These are phyloP conservation scores for Lachnellula willkommii DNA, from an alignment of 2,329 filamentous ascomycete species.

Conservation along the genomic window DNA sequence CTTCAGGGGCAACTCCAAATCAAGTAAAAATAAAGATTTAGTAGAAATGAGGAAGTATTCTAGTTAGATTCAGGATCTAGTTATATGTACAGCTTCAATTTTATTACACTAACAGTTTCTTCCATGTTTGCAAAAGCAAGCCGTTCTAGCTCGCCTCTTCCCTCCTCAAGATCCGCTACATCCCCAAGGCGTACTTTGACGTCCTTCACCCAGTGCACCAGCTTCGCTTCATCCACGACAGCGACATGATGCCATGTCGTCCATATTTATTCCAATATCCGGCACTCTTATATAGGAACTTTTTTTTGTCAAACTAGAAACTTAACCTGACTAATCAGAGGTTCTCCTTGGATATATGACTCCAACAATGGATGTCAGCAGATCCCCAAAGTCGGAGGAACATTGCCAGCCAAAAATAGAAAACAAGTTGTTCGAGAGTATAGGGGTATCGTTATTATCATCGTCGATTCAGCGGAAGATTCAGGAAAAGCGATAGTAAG, in stretches of 20 bases:
- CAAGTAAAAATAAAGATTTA: neutral
- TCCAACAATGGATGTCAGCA: slow-evolving; percentile 13
- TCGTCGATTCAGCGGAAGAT: no score
- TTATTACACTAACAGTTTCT: slow-evolving; percentile 16
- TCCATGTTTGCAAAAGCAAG: slow-evolving; percentile 23
- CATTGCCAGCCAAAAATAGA: slow-evolving; percentile 18
- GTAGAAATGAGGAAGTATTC: neutral
- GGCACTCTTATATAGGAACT: slow-evolving; percentile 23
- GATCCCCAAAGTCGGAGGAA: slow-evolving; percentile 19
- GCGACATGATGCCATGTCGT: slow-evolving; percentile 13
- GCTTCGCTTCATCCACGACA: slow-evolving; percentile 14
- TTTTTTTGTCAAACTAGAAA: slow-evolving; percentile 21
- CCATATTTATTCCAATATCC: slow-evolving; percentile 23
- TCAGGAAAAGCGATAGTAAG: no score
- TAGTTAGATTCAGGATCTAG: neutral
- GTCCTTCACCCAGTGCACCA: slow-evolving; percentile 14
- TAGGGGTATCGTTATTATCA: no score
- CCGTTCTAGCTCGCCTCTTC: slow-evolving; percentile 8
- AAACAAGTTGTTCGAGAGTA: neutral
- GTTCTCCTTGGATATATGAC: slow-evolving; percentile 16
- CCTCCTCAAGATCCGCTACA: slow-evolving; percentile 13
- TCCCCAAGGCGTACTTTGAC: slow-evolving; percentile 21
- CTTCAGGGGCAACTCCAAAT: neutral
- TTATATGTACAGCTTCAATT: slow-evolving; percentile 19
- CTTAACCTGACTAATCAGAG: slow-evolving; percentile 22